Evolutionary conservation across 2,329 filamentous ascomycete species (phyloP).

Genomic region (Pleomassaria siparia): DNA sequence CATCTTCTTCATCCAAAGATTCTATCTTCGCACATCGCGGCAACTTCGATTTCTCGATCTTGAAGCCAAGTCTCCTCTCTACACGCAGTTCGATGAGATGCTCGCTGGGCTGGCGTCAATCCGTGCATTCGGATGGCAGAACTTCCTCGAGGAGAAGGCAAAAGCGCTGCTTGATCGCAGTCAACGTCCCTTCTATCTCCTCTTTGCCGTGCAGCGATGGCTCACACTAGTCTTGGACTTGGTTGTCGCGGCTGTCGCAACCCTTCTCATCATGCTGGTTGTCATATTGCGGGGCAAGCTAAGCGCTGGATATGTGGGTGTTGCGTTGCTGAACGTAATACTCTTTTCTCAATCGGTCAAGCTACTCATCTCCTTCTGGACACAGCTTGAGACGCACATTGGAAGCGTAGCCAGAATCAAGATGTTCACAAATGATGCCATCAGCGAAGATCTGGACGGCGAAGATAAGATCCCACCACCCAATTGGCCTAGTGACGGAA

Average conservation of each 20-base stretch:
- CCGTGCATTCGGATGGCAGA: constrained; percentile 54
- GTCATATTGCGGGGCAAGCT: constrained; percentile 42
- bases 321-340: constrained; percentile 57
- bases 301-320: constrained; percentile 53
- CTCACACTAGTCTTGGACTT: constrained; percentile 45
- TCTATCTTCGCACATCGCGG: constrained; percentile 52
- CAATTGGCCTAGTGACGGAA: constrained; percentile 48
- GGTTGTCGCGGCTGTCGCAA: constrained; percentile 43
- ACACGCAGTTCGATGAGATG: constrained; percentile 56
- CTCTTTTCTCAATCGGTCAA: constrained; percentile 56
- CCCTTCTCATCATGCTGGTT: constrained; percentile 40
- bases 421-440: constrained; percentile 51
- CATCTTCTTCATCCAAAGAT: constrained; percentile 48
- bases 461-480: constrained; percentile 46
- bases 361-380: constrained; percentile 56
- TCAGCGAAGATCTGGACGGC: constrained; percentile 55
- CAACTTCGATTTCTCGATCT: constrained; percentile 57
- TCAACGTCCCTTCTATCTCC: constrained; percentile 50
- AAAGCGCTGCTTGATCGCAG: constrained; percentile 42
- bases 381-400: constrained; percentile 59
- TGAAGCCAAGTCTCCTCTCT: constrained; percentile 53
- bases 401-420: constrained; percentile 59
- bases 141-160: constrained; percentile 41
- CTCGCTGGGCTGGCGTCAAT: constrained; percentile 53
- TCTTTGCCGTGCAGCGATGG: constrained; percentile 51